These are phyloP conservation scores for Sporothrix protearum DNA, from an alignment of 2,329 filamentous ascomycete species.

Conservation along the genomic window DNA sequence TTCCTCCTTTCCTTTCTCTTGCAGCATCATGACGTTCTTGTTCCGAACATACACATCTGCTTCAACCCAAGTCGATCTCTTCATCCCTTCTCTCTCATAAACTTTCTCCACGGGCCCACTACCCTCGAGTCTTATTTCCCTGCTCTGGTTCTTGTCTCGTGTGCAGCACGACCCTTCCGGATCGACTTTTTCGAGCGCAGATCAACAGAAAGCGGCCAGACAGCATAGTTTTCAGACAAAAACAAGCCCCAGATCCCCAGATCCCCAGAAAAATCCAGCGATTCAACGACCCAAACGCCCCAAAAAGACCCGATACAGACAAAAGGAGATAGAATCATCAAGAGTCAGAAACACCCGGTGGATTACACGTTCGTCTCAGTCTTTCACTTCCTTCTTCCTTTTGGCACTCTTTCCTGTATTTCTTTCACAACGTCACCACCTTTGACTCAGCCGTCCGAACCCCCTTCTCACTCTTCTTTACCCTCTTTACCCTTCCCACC, in stretches of 20 bases:
- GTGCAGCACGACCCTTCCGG: background rate
- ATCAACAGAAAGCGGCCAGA: conserved; percentile 6
- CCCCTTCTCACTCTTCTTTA: background rate
- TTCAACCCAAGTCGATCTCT: background rate
- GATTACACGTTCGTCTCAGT: conserved; percentile 15
- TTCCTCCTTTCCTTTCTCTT: background rate
- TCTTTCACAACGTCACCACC: background rate
- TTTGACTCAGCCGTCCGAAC: conserved; percentile 8
- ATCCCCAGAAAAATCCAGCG: background rate
- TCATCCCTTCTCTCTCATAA: background rate
- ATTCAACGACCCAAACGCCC: background rate
- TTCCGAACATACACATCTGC: background rate
- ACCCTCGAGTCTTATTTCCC: background rate
- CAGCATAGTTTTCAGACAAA: background rate
- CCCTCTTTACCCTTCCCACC: background rate
- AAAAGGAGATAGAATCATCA: background rate
- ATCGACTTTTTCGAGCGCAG: conserved; percentile 10
- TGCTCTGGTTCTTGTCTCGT: conserved; percentile 3
- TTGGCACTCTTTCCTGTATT: background rate
- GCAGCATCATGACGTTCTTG: background rate
- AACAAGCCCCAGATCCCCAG: background rate
- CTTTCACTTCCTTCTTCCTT: background rate
- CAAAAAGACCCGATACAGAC: background rate
- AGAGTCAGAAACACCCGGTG: conserved; percentile 14
- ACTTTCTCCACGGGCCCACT: conserved; percentile 3